Evolutionary conservation across 768 basidiomycete species (phyloP).

Genomic region (Amanita pseudoporphyria): DNA sequence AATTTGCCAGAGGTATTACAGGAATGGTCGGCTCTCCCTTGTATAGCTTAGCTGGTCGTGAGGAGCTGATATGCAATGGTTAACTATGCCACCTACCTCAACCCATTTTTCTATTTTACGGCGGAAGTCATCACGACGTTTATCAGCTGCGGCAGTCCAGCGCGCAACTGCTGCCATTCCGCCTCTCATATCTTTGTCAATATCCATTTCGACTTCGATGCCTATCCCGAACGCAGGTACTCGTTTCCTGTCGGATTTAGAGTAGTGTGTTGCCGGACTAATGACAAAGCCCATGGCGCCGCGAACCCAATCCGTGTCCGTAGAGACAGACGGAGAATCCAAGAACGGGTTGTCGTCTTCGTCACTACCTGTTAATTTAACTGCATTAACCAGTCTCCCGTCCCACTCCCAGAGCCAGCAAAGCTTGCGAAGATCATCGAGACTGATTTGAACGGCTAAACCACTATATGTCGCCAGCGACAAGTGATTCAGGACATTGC

Average conservation of each 20-base stretch:
- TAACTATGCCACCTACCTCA: slow-evolving; percentile 31
- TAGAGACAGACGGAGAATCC: slow-evolving; percentile 24
- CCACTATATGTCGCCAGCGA: slow-evolving; percentile 64
- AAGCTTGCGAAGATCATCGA: slow-evolving; percentile 64
- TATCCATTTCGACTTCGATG: slow-evolving; percentile 79
- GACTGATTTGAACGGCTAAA: slow-evolving; percentile 48
- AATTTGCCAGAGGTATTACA: slow-evolving; percentile 50
- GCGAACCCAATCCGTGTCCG: slow-evolving; percentile 63
- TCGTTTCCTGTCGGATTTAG: slow-evolving; percentile 54
- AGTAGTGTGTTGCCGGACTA: slow-evolving; percentile 63
- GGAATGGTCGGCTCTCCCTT: slow-evolving; percentile 33
- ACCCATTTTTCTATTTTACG: slow-evolving; percentile 57
- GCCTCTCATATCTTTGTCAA: slow-evolving; percentile 68
- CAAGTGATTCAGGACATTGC: slow-evolving; percentile 71
- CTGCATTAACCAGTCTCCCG: slow-evolving; percentile 25
- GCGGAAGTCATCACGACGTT: slow-evolving; percentile 47
- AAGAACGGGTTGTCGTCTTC: slow-evolving; percentile 68
- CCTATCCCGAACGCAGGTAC: slow-evolving; percentile 79
- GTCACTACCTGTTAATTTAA: neutral
- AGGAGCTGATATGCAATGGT: neutral
- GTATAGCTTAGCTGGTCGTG: slow-evolving; percentile 38
- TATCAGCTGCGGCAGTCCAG: slow-evolving; percentile 68
- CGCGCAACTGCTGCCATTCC: slow-evolving; percentile 88
- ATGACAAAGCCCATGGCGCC: slow-evolving; percentile 75
- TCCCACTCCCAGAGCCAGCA: slow-evolving; percentile 94